A percentile compares a stretch with the other conserved stretches of the same genome.
Evolutionary conservation across 768 basidiomycete genomes (phyloP).

Genomic region (Leucocoprinus sp.): DNA sequence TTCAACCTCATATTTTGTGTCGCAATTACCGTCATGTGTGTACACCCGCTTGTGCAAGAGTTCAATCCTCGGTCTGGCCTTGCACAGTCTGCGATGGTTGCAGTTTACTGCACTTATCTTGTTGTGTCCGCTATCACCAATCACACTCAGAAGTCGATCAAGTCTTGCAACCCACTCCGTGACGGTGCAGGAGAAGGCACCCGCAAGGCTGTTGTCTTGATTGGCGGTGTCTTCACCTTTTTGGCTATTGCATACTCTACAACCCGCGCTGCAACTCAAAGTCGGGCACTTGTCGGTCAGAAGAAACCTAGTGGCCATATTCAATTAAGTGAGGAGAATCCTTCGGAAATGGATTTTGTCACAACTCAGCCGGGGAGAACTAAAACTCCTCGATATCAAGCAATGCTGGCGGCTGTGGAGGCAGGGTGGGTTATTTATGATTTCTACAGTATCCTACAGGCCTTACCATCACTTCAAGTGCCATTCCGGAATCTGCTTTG

Average conservation of each 20-base stretch:
- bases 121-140: constrained; percentile 91
- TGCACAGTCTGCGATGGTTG: constrained; percentile 93
- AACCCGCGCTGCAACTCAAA: constrained; percentile 91
- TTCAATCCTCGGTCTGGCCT: constrained; percentile 91
- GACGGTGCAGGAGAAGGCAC: constrained; percentile 46
- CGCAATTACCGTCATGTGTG: constrained; percentile 70
- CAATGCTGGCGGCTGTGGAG: constrained; percentile 89
- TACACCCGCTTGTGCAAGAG: constrained; percentile 85
- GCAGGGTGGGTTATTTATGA: constrained; percentile 57
- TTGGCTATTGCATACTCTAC: constrained; percentile 98
- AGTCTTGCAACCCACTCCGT: constrained; percentile 84
- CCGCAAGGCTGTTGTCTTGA: constrained; percentile 75
- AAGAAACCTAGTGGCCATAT: constrained; percentile 61
- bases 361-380: constrained; percentile 77
- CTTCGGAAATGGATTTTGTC: constrained; percentile 69
- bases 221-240: constrained; percentile 96
- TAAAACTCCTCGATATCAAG: constrained; percentile 88
- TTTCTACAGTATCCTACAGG: not conserved
- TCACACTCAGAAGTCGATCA: constrained; percentile 64
- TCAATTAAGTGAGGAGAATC: constrained; percentile 48
- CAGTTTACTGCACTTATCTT: constrained; percentile 94
- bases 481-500: constrained; percentile 88
- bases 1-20: constrained; percentile 82
- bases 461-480: constrained; percentile 35
- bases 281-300: constrained; percentile 78